Evolutionary conservation across 371 early-diverging fungal species (phyloP).

Genomic region (Syncephalastrum contaminatum): DNA sequence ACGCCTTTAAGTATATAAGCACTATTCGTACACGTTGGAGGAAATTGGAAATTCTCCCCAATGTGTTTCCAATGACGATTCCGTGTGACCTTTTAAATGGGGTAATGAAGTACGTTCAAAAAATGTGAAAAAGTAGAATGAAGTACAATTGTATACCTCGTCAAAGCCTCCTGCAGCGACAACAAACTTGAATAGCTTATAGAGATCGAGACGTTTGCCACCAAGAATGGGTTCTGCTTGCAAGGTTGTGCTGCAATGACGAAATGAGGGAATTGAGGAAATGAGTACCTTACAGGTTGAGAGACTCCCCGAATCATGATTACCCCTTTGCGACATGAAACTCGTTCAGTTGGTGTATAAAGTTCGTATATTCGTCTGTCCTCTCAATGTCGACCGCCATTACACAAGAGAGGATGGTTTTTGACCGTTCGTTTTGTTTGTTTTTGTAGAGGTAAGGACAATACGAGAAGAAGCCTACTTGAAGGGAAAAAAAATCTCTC

Average conservation of each 20-base stretch:
- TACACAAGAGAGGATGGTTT: no score
- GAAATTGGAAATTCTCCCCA: slow-evolving; percentile 73
- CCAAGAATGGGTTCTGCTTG: slow-evolving; percentile 75
- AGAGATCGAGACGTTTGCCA: slow-evolving; percentile 67
- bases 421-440: no score
- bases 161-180: slow-evolving; percentile 68
- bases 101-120: no score
- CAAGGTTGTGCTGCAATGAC: slow-evolving; percentile 47
- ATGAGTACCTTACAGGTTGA: no score
- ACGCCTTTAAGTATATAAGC: slow-evolving; percentile 78
- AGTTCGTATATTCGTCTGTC: slow-evolving; percentile 68
- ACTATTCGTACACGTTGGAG: slow-evolving; percentile 81
- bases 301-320: not conserved
- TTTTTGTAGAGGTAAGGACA: no score
- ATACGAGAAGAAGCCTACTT: no score
- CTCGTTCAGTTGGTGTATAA: slow-evolving; percentile 66
- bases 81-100: slow-evolving; percentile 56
- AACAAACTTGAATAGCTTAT: slow-evolving; percentile 61
- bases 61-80: slow-evolving; percentile 83
- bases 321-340: slow-evolving; percentile 78
- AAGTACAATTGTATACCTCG: slow-evolving; percentile 34
- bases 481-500: no score
- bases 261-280: not conserved
- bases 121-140: no score
- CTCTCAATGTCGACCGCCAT: slow-evolving; percentile 62